A percentile compares a stretch with the other conserved stretches of the same genome.
These are phyloP conservation scores for Fusarium sulawesiense DNA, from an alignment of 2,329 filamentous ascomycete genomes.

Conservation along the genomic window DNA sequence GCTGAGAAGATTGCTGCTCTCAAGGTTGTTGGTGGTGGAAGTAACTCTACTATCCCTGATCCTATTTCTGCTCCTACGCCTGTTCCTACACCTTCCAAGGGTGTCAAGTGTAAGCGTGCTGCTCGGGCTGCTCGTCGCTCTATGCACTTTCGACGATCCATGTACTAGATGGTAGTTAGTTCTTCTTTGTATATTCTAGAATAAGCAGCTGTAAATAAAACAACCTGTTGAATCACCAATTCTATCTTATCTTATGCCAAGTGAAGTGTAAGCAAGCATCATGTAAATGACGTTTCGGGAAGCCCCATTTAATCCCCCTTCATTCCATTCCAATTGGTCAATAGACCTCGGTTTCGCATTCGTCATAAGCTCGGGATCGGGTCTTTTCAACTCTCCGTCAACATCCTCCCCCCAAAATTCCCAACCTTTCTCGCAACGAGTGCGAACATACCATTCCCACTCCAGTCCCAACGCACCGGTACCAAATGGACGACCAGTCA, in stretches of 20 bases:
- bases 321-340: background rate
- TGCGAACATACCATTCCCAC: conserved; percentile 2
- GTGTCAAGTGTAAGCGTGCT: conserved; percentile 18
- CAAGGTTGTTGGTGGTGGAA: conserved; percentile 18
- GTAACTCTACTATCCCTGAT: conserved; percentile 29
- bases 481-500: conserved; percentile 1
- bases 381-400: conserved; percentile 3
- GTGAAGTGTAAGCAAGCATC: background rate
- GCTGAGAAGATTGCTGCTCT: conserved; percentile 42
- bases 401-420: background rate
- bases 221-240: background rate
- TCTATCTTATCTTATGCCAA: background rate
- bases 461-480: background rate
- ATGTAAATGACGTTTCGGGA: background rate
- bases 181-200: conserved; percentile 22
- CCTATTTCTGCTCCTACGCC: conserved; percentile 17
- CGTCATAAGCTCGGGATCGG: conserved; percentile 16
- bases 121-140: conserved; percentile 17
- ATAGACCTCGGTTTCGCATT: conserved; percentile 2
- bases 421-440: conserved; percentile 16
- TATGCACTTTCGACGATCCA: conserved; percentile 27
- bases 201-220: conserved; percentile 19
- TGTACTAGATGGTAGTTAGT: conserved; percentile 1
- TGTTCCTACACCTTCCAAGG: conserved; percentile 7
- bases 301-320: rapidly evolving